A percentile compares a stretch with the other conserved stretches of the same genome.
phyloP scores from a whole-genome alignment of 179 eudicot genomes.

The Vitellaria paradoxa region DNA sequence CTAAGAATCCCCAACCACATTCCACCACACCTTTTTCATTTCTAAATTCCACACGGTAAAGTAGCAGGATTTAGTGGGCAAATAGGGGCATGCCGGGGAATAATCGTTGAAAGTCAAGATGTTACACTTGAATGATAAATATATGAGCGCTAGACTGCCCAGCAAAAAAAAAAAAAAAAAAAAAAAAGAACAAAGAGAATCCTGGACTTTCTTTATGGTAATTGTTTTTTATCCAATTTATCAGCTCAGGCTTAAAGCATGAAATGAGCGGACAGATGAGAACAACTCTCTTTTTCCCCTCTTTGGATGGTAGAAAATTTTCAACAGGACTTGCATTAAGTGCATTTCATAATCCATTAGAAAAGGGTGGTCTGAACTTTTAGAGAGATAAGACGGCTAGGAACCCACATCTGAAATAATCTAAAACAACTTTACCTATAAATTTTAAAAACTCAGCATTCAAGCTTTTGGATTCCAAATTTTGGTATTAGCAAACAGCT shows the following conservation, averaged over 20 bases:
- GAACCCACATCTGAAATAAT: too few species aligned
- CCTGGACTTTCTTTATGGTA: background rate
- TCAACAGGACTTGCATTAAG: background rate
- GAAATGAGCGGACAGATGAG: background rate
- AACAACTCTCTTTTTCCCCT: background rate
- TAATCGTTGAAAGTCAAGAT: background rate
- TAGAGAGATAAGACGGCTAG: background rate
- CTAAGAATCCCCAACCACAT: background rate
- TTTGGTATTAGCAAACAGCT: background rate
- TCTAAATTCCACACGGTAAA: background rate
- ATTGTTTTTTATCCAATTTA: background rate
- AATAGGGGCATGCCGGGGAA: background rate
- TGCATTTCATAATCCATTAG: background rate
- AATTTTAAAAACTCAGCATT: too few species aligned
- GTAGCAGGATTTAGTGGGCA: background rate
- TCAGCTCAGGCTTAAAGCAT: background rate
- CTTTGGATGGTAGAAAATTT: background rate
- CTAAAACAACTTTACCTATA: too few species aligned
- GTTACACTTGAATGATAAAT: background rate
- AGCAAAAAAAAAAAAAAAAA: too few species aligned
- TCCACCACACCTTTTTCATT: background rate
- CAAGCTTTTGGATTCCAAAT: background rate
- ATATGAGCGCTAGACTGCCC: too few species aligned
- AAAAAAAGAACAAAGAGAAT: too few species aligned
- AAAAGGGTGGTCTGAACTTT: background rate